Evolutionary conservation across 2,329 filamentous ascomycete species (phyloP), one percentile per base, ranked within the genome.

Genomic region (Venturia pyrina): DNA sequence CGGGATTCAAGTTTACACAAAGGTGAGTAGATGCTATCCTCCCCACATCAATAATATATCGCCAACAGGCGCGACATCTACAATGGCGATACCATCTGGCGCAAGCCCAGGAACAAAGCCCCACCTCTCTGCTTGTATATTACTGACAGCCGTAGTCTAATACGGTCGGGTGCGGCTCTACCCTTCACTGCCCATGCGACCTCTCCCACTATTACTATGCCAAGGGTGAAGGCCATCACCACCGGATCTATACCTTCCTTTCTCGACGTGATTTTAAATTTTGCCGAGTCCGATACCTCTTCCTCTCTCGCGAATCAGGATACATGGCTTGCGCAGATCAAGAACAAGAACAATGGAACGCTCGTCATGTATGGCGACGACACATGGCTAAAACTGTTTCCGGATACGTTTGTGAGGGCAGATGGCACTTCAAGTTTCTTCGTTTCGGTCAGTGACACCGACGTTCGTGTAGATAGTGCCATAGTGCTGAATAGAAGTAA

Each of bases 381-480:
- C 75, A 99, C 95, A 24, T 99, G 95, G 96, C 80, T 99, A 70
- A 98, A 97, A 79, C 82, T 99, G 17, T 99, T 99, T 72, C 95
- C 95, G 0, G 86, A 85, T 19, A 91, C 89, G 61, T 99, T 99
- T 78, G 86, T 88, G 70, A 87, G 93, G 50, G 82, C 87, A 63
- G 96, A 99, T 76, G 95, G 96, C 61, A 99, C 95, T 1, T 92
- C 92, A 66, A 98, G 93, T 78, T 99, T 99, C 77, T 99, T 98
- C 77, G 95, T 99, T 71, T 92, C 95, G 76, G 91, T 96, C 76
- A 82, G 89, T 85, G 68, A 67, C 57, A 56, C 67, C 48, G 28
- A 46, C 6, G 21, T 44, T 50, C 19, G n/a, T 72, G 71, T 74
- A 76, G 66, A 68, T 75, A 74, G 70, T 69, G 71, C 67, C 75